These are phyloP conservation scores for Trametes cinnabarina DNA, from an alignment of 768 basidiomycete genomes.

Conservation along the genomic window DNA sequence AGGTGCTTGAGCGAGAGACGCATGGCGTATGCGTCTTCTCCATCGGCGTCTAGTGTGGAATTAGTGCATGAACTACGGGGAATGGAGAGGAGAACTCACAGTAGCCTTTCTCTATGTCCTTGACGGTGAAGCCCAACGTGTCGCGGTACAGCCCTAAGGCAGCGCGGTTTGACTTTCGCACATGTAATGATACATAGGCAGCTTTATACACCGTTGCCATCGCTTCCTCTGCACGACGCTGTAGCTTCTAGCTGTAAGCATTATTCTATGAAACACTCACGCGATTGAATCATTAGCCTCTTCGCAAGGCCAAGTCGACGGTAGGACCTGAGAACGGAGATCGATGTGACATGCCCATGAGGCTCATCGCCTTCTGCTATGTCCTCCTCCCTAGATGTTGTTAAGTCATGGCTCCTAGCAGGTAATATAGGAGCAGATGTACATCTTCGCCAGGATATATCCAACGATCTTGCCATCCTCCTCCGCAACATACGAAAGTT, in stretches of 20 bases:
- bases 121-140: slow-evolving; percentile 85
- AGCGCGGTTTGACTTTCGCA: slow-evolving; percentile 92
- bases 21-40: slow-evolving; percentile 95
- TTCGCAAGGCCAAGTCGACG: slow-evolving; percentile 90
- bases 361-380: slow-evolving; percentile 55
- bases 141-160: slow-evolving; percentile 88
- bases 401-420: neutral
- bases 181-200: slow-evolving; percentile 82
- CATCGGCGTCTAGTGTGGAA: slow-evolving; percentile 72
- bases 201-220: slow-evolving; percentile 90
- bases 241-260: neutral
- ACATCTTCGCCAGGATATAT: slow-evolving; percentile 97
- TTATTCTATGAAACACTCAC: slow-evolving; percentile 47
- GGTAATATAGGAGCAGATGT: slow-evolving; percentile 40
- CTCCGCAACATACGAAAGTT: slow-evolving; percentile 90
- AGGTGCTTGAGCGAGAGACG: slow-evolving; percentile 54
- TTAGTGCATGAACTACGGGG: slow-evolving; percentile 17
- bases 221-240: slow-evolving; percentile 64
- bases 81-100: slow-evolving; percentile 55
- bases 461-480: slow-evolving; percentile 91
- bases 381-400: slow-evolving; percentile 57
- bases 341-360: slow-evolving; percentile 95
- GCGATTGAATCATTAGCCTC: slow-evolving; percentile 90
- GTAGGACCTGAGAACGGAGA: slow-evolving; percentile 89
- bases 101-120: slow-evolving; percentile 83